Evolutionary conservation across 345 rosid species (phyloP).

Genomic region (Lumnitzera racemosa): DNA sequence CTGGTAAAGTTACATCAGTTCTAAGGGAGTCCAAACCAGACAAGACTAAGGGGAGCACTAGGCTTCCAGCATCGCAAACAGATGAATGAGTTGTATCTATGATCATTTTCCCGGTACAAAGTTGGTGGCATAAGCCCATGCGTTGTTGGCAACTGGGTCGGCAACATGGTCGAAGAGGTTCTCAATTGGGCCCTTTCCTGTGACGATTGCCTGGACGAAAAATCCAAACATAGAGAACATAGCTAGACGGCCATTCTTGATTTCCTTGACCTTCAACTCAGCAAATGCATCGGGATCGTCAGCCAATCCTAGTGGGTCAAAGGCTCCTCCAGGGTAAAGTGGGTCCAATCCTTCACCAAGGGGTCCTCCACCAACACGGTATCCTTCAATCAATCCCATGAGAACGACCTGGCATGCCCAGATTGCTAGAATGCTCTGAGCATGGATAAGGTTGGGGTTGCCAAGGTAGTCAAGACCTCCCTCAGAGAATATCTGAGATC

Average conservation of each 20-base stretch:
- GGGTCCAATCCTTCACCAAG: slow-evolving; percentile 96
- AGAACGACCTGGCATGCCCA: slow-evolving; percentile 94
- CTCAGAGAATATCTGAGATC: slow-evolving; percentile 87
- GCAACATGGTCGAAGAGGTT: slow-evolving; percentile 84
- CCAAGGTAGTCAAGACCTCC: slow-evolving; percentile 96
- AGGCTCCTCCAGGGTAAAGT: slow-evolving; percentile 92
- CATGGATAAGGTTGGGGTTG: slow-evolving; percentile 91
- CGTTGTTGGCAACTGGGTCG: slow-evolving; percentile 86
- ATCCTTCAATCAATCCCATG: slow-evolving; percentile 92
- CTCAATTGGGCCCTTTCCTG: slow-evolving; percentile 94
- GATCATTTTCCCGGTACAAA: slow-evolving; percentile 87
- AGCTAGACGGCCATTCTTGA: slow-evolving; percentile 90
- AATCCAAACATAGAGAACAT: slow-evolving; percentile 96
- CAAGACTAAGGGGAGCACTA: not conserved
- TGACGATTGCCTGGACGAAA: slow-evolving; percentile 93
- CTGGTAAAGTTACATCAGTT: slow-evolving; percentile 5
- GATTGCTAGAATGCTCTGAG: slow-evolving; percentile 93
- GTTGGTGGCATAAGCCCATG: slow-evolving; percentile 98
- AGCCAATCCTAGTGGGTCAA: slow-evolving; percentile 84
- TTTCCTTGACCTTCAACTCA: slow-evolving; percentile 90
- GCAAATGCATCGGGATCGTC: slow-evolving; percentile 95
- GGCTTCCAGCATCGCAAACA: not conserved
- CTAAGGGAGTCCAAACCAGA: not conserved
- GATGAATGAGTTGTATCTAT: not conserved
- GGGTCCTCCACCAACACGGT: slow-evolving; percentile 95